Percentiles rank a stretch among this genome's conserved stretches.
Conservation (phyloP, 768 basidiomycete species). For the Rhizopogon salebrosus region DNA sequence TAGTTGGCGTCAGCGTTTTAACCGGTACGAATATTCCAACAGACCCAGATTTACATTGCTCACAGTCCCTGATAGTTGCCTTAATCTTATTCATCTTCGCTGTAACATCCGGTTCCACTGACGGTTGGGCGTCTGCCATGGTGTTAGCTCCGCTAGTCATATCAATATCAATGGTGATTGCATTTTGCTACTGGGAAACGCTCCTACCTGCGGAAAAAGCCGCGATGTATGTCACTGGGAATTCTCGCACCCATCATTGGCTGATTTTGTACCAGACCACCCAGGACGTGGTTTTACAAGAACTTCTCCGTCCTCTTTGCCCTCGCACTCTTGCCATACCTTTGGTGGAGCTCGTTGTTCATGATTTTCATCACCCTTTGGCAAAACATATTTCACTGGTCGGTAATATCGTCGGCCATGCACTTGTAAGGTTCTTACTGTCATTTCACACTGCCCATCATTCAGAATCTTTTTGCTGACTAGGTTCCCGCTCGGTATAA, state of each 20-base stretch:
- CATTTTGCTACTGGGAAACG: conserved; percentile 50
- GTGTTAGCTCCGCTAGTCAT: conserved; percentile 44
- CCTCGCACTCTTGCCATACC: conserved; percentile 32
- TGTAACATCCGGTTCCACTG: conserved; percentile 39
- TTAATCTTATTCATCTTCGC: conserved; percentile 37
- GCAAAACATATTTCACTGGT: conserved; percentile 39
- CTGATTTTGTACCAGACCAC: conserved; percentile 25
- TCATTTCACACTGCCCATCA: conserved; percentile 4
- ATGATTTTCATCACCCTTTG: conserved; percentile 32
- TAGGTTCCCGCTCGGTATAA: conserved; percentile 39
- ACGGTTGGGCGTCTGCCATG: conserved; percentile 42
- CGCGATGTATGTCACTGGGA: conserved; percentile 30
- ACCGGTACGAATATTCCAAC: conserved; percentile 23
- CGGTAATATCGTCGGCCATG: conserved; percentile 31
- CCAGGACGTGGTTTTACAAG: conserved; percentile 35
- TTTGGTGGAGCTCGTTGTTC: conserved; percentile 37
- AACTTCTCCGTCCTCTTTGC: conserved; percentile 37
- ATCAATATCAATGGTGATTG: conserved; percentile 32
- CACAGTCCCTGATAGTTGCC: conserved; percentile 12
- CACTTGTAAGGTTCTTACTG: conserved; percentile 30
- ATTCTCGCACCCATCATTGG: not conserved
- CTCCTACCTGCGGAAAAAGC: conserved; percentile 34
- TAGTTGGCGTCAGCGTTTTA: conserved; percentile 33
- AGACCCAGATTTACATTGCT: not conserved
- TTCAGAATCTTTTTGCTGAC: not conserved